These are phyloP conservation scores for Aureobasidium sp. DNA, from an alignment of 2,329 filamentous ascomycete species.

Conservation along the genomic window DNA sequence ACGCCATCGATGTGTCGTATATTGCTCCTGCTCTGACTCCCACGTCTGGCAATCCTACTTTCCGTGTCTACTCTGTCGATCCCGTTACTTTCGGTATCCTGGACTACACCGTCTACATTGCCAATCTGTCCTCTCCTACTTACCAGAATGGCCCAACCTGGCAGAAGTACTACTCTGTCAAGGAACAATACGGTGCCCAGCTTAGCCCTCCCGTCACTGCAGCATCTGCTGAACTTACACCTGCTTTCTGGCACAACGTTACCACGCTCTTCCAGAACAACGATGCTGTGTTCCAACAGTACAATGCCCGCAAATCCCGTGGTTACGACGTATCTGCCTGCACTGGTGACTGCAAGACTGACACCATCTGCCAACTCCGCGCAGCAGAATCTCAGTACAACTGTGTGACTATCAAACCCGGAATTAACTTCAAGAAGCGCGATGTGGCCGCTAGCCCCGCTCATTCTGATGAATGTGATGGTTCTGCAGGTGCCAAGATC, in stretches of 20 bases:
- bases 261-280: slow-evolving; percentile 41
- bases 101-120: slow-evolving; percentile 46
- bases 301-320: slow-evolving; percentile 39
- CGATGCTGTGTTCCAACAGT: slow-evolving; percentile 37
- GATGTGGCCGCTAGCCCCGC: neutral
- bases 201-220: slow-evolving; percentile 35
- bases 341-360: slow-evolving; percentile 32
- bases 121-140: slow-evolving; percentile 39
- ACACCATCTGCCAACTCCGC: slow-evolving; percentile 46
- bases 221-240: slow-evolving; percentile 38
- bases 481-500: slow-evolving; percentile 1
- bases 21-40: slow-evolving; percentile 48
- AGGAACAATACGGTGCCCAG: slow-evolving; percentile 42
- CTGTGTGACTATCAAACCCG: slow-evolving; percentile 24
- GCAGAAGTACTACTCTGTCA: slow-evolving; percentile 49
- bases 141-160: slow-evolving; percentile 44
- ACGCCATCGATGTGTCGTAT: slow-evolving; percentile 44
- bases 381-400: slow-evolving; percentile 45
- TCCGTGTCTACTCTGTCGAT: slow-evolving; percentile 51
- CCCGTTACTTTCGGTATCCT: slow-evolving; percentile 47
- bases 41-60: slow-evolving; percentile 47
- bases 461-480: slow-evolving; percentile 2
- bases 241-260: slow-evolving; percentile 52
- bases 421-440: slow-evolving; percentile 9
- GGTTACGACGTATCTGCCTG: slow-evolving; percentile 37